A percentile compares a stretch with the other conserved stretches of the same genome.
phyloP scores from a whole-genome alignment of 352 stramenopile species.

The Thalassiosira livingstoniorum region DNA sequence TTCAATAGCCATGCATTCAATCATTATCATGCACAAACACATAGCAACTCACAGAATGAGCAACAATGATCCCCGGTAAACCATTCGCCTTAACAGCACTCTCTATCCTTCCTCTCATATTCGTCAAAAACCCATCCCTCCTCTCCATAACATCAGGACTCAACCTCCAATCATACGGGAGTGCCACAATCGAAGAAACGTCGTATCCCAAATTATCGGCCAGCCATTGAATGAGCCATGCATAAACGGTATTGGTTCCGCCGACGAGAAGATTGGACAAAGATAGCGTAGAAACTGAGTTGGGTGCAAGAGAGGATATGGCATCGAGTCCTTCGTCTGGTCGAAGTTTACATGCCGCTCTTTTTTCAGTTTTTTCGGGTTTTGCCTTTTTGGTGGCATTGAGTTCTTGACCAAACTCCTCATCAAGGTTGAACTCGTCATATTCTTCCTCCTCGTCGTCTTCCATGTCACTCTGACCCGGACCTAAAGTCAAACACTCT shows the following conservation, averaged over 20 bases:
- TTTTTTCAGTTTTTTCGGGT: neutral
- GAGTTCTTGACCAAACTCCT: neutral
- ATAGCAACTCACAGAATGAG: conserved; percentile 66
- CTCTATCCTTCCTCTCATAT: conserved; percentile 76
- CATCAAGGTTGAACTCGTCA: neutral
- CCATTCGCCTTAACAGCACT: conserved; percentile 73
- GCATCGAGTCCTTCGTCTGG: conserved; percentile 82
- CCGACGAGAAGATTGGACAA: conserved; percentile 79
- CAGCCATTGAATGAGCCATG: conserved; percentile 85
- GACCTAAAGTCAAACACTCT: conserved; percentile 78
- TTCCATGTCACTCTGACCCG: conserved; percentile 75
- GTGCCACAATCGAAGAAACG: conserved; percentile 79
- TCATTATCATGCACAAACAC: conserved; percentile 1
- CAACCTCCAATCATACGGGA: conserved; percentile 84
- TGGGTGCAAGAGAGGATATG: conserved; percentile 75
- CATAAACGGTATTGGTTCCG: conserved; percentile 83
- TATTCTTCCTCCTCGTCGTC: conserved; percentile 15
- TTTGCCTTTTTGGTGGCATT: too few species aligned
- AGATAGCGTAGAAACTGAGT: conserved; percentile 66
- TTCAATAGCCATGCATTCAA: too few species aligned
- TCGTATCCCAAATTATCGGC: conserved; percentile 85
- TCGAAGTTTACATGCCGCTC: conserved; percentile 74
- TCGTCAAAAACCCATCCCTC: conserved; percentile 79
- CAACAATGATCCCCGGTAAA: conserved; percentile 80
- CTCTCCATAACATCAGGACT: conserved; percentile 70